Conservation (phyloP, 208 protist genomes). For the Zelonia costaricensis region DNA sequence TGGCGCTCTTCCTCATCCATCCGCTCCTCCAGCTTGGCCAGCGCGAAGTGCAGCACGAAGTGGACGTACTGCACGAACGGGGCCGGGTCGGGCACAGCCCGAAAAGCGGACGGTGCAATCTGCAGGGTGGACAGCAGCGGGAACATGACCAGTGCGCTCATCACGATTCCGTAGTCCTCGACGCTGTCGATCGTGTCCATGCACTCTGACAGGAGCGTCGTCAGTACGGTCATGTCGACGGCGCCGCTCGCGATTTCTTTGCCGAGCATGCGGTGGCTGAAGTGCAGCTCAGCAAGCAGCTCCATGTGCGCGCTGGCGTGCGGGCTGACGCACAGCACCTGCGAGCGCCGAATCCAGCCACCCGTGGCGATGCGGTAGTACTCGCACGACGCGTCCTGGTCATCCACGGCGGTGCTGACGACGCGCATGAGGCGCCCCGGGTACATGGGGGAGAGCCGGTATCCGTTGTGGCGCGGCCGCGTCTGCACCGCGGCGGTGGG, state of each 20-base stretch:
- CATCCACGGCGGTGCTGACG: conserved; percentile 59
- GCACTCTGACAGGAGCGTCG: conserved; percentile 52
- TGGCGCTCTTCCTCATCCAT: conserved; percentile 38
- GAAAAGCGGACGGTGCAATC: conserved; percentile 13
- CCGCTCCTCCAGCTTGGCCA: conserved; percentile 47
- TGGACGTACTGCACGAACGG: conserved; percentile 54
- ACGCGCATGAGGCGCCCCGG: conserved; percentile 62
- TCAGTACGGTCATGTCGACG: conserved; percentile 27
- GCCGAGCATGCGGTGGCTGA: conserved; percentile 25
- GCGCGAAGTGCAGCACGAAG: conserved; percentile 57
- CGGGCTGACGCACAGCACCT: conserved; percentile 66
- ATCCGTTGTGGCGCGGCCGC: conserved; percentile 50
- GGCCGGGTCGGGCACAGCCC: conserved; percentile 14
- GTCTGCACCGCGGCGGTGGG: conserved; percentile 52
- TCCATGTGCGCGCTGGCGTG: conserved; percentile 28
- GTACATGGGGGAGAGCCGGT: conserved; percentile 70
- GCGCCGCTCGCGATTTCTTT: conserved; percentile 20
- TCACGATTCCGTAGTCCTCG: conserved; percentile 66
- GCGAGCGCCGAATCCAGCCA: conserved; percentile 70
- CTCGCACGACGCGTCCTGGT: conserved; percentile 35
- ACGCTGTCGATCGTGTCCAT: conserved; percentile 69
- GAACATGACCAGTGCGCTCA: conserved; percentile 68
- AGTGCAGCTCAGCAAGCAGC: conserved; percentile 25
- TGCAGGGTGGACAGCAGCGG: conserved; percentile 40
- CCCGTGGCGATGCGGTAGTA: conserved; percentile 74